Percentiles rank a stretch among this genome's conserved stretches.
phyloP scores from a whole-genome alignment of 331 rosid genomes.

The Cydonia oblonga region DNA sequence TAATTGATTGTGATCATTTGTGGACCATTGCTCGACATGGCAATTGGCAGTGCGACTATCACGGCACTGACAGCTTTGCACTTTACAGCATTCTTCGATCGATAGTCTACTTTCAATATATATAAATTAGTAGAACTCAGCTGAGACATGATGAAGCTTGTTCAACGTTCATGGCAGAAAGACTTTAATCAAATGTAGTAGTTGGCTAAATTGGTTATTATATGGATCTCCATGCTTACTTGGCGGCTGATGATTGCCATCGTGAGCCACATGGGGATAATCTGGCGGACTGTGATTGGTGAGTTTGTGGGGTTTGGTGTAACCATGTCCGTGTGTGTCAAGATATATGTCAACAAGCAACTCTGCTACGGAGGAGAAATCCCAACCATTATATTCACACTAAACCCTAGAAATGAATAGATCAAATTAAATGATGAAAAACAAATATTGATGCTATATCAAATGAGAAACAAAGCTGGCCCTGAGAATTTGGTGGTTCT shows the following conservation, averaged over 20 bases:
- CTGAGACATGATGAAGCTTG: background rate
- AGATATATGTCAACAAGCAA: slow-evolving; percentile 15
- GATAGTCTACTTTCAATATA: background rate
- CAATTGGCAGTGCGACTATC: slow-evolving; percentile 10
- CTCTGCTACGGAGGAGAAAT: background rate
- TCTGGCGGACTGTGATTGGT: slow-evolving; percentile 10
- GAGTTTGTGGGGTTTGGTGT: slow-evolving; percentile 5
- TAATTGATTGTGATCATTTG: background rate
- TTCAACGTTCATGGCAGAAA: background rate
- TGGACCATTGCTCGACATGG: background rate
- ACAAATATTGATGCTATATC: too few relatives aligned
- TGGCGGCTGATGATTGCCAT: slow-evolving; percentile 5
- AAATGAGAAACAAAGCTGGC: too few relatives aligned
- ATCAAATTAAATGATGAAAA: background rate
- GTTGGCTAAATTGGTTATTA: slow-evolving; percentile 3
- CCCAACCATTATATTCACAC: slow-evolving; percentile 2
- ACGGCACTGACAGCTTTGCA: slow-evolving; percentile 12
- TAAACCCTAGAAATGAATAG: background rate
- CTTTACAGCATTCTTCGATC: background rate
- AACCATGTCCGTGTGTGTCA: background rate
- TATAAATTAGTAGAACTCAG: background rate
- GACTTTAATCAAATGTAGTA: background rate
- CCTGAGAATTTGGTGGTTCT: too few relatives aligned
- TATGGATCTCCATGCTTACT: background rate
- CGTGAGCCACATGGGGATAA: slow-evolving; percentile 24